Evolutionary conservation across 164 flowering plant genomes (phyloP).

Genomic region (Vitis rupestris): DNA sequence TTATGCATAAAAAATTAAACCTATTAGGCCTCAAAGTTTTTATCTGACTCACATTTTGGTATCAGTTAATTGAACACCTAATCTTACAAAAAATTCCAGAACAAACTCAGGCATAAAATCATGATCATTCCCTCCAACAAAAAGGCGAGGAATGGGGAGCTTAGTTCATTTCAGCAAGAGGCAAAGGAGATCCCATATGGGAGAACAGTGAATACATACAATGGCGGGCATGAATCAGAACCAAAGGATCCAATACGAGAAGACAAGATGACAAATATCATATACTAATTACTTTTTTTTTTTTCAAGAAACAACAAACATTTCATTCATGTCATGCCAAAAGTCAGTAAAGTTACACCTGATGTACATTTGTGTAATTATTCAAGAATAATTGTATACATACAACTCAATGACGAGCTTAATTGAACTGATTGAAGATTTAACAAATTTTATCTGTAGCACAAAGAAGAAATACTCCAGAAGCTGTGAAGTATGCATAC

Average conservation of each 20-base stretch:
- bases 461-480: neutral
- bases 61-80: neutral
- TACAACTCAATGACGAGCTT: neutral
- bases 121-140: neutral
- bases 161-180: neutral
- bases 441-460: neutral
- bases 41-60: neutral
- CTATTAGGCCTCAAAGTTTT: neutral
- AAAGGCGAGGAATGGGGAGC: slow-evolving; percentile 1
- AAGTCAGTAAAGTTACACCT: neutral
- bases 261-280: neutral
- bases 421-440: neutral
- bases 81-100: neutral
- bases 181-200: slow-evolving; percentile 1
- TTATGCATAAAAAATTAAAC: neutral
- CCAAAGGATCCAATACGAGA: neutral
- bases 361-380: neutral
- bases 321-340: neutral
- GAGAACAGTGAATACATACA: neutral
- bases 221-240: neutral
- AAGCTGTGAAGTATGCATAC: neutral
- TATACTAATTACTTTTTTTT: neutral
- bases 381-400: neutral
- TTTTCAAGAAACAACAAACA: neutral
- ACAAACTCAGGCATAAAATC: neutral